Evolutionary conservation across 805 yeast genomes (phyloP), one percentile per base, ranked within the genome.

Genomic region (Yamadazyma philogaea): DNA sequence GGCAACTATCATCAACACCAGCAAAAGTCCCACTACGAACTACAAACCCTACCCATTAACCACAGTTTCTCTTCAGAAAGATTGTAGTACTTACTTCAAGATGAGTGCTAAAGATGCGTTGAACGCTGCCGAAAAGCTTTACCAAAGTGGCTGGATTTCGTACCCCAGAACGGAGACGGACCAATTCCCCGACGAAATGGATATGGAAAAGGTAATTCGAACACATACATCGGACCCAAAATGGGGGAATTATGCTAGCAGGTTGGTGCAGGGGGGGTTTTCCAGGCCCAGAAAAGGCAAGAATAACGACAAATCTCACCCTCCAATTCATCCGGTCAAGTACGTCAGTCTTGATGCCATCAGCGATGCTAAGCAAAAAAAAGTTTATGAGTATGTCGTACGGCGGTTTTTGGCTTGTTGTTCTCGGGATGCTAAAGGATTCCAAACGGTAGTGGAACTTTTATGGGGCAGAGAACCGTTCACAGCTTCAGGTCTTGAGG

Each of bases 111-210:
- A 90, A 54, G 75, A 74, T 37, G 80, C 96, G 2, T 67, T 93
- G 53, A 73, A 63, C 43, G 70, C 74, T 0, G 99, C 99, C 0
- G 99, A 93, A 61, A 78, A 77, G 49, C 71, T 93, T 18, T 93
- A 93, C 60, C 89, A 84, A 44, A 71, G 75, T 37, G 99, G 99
- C 0, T 87, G 79, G 55, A 70, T 93, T 1, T 89, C 97, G 0
- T 93, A 93, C 59, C 99, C 99, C 3, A 84, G 99, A 70, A 93
- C 99, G 0, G 99, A 93, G 57, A 93, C 99, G 0, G 97, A 93
- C 59, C 75, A 66, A 18, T 95, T 86, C 54, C 96, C 96, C 2
- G 61, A 66, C 0, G 70, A 74, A 1, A 87, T 90, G 85, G 87
- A 93, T 55, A 68, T 93, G 37, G 67, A 67, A 42, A 64, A 65